phyloP scores from a whole-genome alignment of 306 rosid genomes.

The Sicyos baderoa region DNA sequence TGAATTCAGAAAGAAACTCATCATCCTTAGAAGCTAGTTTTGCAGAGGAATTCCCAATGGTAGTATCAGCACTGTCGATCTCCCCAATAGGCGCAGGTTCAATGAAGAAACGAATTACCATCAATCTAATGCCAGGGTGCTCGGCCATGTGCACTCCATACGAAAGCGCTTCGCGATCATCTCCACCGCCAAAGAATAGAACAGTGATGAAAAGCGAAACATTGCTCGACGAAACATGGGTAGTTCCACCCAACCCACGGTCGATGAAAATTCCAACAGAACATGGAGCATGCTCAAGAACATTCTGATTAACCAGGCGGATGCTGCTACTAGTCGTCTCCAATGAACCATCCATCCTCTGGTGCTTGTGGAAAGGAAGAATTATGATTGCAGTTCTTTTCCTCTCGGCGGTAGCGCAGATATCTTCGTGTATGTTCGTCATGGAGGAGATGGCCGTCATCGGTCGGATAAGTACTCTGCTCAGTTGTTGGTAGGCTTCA shows the following conservation, averaged over 20 bases:
- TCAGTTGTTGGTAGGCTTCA: constrained; percentile 59
- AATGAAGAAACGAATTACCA: constrained; percentile 40
- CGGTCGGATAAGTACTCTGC: constrained; percentile 57
- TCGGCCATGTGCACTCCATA: constrained; percentile 65
- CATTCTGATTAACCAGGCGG: constrained; percentile 50
- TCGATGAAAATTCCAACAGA: constrained; percentile 75
- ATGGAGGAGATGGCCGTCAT: constrained; percentile 76
- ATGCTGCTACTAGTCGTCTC: constrained; percentile 49
- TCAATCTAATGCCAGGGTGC: constrained; percentile 73
- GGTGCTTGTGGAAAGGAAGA: constrained; percentile 89
- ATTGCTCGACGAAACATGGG: constrained; percentile 56
- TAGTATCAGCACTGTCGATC: constrained; percentile 31
- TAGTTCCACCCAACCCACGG: constrained; percentile 76
- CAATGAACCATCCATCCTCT: constrained; percentile 54
- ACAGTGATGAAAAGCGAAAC: constrained; percentile 51
- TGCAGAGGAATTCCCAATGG: constrained; percentile 24
- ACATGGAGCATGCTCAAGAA: constrained; percentile 68
- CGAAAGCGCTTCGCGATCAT: constrained; percentile 76
- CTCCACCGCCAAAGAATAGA: constrained; percentile 80
- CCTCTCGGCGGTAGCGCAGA: constrained; percentile 59
- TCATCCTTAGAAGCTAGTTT: constrained; percentile 32
- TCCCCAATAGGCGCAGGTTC: constrained; percentile 31
- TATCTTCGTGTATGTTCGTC: constrained; percentile 64
- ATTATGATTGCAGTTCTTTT: constrained; percentile 55
- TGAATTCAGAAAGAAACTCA: constrained; percentile 35